Percentiles rank a stretch among this genome's conserved stretches.
phyloP scores from a whole-genome alignment of 345 rosid species.

The Erysimum cheiranthoides region DNA sequence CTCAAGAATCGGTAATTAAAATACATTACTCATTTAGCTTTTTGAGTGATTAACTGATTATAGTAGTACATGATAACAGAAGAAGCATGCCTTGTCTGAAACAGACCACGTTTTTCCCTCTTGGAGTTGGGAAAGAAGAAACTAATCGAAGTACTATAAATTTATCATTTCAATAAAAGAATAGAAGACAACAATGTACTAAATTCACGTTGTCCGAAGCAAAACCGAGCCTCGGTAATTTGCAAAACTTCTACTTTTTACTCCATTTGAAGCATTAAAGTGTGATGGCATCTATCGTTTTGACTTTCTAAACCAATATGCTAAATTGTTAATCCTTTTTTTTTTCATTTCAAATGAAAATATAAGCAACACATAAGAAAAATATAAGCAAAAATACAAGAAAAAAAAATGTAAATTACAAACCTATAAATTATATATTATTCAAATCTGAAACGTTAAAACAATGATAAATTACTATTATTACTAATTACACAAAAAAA shows the following conservation, averaged over 20 bases:
- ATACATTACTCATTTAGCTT: conserved; percentile 5
- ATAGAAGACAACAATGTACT: conserved; percentile 23
- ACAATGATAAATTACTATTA: no score
- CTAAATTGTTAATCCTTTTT: neutral
- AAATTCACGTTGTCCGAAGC: conserved; percentile 26
- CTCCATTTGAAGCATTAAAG: conserved; percentile 10
- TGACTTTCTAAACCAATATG: neutral
- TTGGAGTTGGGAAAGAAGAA: conserved; percentile 34
- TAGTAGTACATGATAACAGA: neutral
- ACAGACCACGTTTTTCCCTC: conserved; percentile 31
- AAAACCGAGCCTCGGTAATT: conserved; percentile 26
- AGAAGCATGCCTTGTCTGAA: conserved; percentile 42
- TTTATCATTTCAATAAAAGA: conserved; percentile 32
- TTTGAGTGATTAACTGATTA: neutral
- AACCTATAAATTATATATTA: no score
- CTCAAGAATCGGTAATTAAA: conserved; percentile 30
- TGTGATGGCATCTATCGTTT: conserved; percentile 11
- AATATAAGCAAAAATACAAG: no score
- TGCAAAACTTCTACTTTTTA: neutral
- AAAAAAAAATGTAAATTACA: no score
- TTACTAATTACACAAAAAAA: no score
- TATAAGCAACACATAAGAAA: no score
- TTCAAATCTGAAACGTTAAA: no score
- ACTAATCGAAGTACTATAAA: neutral
- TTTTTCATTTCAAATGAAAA: neutral